phyloP scores from a whole-genome alignment of 2,329 filamentous ascomycete genomes.

The Penicillium hesseltinei region DNA sequence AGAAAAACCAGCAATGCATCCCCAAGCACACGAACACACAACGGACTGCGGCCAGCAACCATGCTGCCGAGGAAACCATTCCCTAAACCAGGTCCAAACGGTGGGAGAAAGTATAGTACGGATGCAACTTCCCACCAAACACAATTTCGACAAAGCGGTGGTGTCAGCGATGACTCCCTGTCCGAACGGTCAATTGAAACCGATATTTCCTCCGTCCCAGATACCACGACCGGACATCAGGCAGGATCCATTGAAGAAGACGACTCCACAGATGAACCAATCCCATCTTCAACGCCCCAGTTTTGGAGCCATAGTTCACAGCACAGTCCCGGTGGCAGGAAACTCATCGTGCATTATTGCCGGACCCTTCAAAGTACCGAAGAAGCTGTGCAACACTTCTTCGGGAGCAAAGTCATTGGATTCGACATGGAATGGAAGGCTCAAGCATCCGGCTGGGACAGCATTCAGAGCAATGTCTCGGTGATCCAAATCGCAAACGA shows the following conservation, averaged over 20 bases:
- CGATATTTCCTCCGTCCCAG: background rate
- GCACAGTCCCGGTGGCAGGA: slow-evolving; percentile 48
- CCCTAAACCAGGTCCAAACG: background rate
- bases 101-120: slow-evolving; percentile 10
- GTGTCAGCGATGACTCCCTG: background rate
- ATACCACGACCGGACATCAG: background rate
- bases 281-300: slow-evolving; percentile 11
- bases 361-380: slow-evolving; percentile 66
- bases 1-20: background rate
- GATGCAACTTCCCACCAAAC: background rate
- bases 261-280: background rate
- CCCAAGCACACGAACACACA: background rate
- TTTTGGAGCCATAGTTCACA: slow-evolving; percentile 44
- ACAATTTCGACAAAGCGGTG: background rate
- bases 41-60: background rate
- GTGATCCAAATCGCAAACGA: slow-evolving; percentile 80
- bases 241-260: background rate
- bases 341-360: slow-evolving; percentile 75
- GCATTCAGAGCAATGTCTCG: slow-evolving; percentile 68
- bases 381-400: slow-evolving; percentile 63
- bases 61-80: background rate
- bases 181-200: background rate
- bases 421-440: slow-evolving; percentile 86
- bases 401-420: slow-evolving; percentile 69
- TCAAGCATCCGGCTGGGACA: slow-evolving; percentile 47